These are phyloP conservation scores for Eucalyptus marginata DNA, from an alignment of 345 rosid genomes.

Conservation along the genomic window DNA sequence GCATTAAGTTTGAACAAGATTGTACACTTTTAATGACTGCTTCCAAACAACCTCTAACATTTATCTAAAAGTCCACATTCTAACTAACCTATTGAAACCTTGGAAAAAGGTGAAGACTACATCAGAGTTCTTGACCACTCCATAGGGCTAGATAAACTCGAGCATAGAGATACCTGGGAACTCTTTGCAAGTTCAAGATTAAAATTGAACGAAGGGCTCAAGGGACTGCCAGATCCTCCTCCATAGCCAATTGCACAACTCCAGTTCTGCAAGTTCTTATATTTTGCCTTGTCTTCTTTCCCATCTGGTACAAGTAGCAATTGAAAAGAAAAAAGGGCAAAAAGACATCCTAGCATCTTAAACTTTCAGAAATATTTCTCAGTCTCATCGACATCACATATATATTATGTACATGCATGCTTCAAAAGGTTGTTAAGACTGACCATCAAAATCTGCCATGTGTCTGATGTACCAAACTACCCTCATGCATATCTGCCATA, in stretches of 20 bases:
- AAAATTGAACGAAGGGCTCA: conserved; percentile 85
- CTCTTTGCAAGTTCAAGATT: conserved; percentile 68
- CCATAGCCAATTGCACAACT: conserved; percentile 87
- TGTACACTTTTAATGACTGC: neutral
- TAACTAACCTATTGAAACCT: neutral
- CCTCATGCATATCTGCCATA: neutral
- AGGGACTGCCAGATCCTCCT: conserved; percentile 72
- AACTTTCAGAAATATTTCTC: neutral
- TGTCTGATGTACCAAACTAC: neutral
- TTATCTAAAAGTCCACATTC: neutral
- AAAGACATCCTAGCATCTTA: neutral
- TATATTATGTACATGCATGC: neutral
- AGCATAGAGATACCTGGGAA: conserved; percentile 44
- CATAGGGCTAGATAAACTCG: neutral
- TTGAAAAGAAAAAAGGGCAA: neutral
- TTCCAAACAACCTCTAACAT: neutral
- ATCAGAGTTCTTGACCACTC: neutral
- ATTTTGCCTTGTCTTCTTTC: conserved; percentile 30
- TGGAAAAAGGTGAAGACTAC: neutral
- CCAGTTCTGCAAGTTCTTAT: conserved; percentile 60
- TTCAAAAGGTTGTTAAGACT: neutral
- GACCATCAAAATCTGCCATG: neutral
- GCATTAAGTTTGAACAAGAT: neutral
- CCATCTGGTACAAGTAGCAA: conserved; percentile 33
- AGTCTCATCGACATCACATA: neutral